Conservation (phyloP, 2,329 filamentous ascomycete genomes). For the Fusarium buxicola region DNA sequence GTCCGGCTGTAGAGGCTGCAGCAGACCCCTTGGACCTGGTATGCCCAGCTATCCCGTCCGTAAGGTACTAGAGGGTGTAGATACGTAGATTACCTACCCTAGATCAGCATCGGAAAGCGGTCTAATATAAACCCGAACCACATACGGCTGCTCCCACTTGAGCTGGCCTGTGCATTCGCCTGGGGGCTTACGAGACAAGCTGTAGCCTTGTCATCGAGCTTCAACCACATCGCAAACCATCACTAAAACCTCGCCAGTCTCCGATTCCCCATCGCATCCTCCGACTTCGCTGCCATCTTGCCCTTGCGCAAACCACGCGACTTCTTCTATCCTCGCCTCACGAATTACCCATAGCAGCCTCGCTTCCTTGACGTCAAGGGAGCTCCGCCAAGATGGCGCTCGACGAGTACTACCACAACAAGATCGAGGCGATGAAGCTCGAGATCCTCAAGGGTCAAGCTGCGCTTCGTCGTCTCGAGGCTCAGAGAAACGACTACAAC, state of each 20-base stretch:
- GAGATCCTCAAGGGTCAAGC: slow-evolving; percentile 99
- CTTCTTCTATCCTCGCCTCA: not conserved
- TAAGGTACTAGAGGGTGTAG: too few species aligned
- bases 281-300: slow-evolving; percentile 15
- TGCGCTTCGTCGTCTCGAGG: slow-evolving; percentile 92
- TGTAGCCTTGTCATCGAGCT: slow-evolving; percentile 52
- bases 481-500: slow-evolving; percentile 99
- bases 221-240: slow-evolving; percentile 47
- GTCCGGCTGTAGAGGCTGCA: slow-evolving; percentile 11
- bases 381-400: slow-evolving; percentile 83
- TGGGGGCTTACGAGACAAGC: slow-evolving; percentile 51
- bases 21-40: too few species aligned
- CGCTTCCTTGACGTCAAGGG: slow-evolving; percentile 38
- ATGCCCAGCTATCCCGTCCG: too few species aligned
- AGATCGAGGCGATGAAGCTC: slow-evolving; percentile 99
- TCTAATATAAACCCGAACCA: slow-evolving; percentile 34
- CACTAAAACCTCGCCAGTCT: slow-evolving; percentile 29
- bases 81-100: slow-evolving; percentile 24
- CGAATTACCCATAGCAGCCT: slow-evolving; percentile 14
- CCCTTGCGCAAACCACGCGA: slow-evolving; percentile 5
- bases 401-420: slow-evolving; percentile 99
- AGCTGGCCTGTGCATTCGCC: slow-evolving; percentile 40
- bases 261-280: slow-evolving; percentile 27
- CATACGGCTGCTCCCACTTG: slow-evolving; percentile 20
- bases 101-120: slow-evolving; percentile 31